Evolutionary conservation across 306 rosid genomes (phyloP), one percentile per base, ranked within the genome.

Genomic region (Quercus aquifolioides): DNA sequence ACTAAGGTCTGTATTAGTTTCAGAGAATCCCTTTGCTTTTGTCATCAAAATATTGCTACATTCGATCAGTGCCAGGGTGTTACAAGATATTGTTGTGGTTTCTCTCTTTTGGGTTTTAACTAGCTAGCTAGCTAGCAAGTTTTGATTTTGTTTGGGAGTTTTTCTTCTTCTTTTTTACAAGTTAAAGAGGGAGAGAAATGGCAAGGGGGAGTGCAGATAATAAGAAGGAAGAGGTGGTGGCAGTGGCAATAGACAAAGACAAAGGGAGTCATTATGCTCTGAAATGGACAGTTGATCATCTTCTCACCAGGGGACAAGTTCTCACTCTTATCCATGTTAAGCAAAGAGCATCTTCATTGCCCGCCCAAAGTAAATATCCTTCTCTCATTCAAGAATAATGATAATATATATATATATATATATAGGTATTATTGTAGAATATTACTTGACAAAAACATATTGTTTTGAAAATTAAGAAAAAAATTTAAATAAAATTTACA

Each of bases 211-310:
- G 67, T 31, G 35, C 43, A 54, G 91, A 86, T 52, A 11, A 49
- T 49, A 90, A 88, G 80, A 83, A 77, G 56, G 69, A 81, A 0
- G 94, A 85, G 20, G 67, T 63, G 19, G 96, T 94, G 8, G 97
- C 94, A 0, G 97, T 94, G 69, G 97, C 98, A 1, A 83, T 94
- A 21, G 92, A 92, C 55, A 89, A 83, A 30, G 96, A 90, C 83
- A 92, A 90, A 71, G 84, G 88, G 67, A 91, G 97, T 78, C 95
- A 91, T 72, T 81, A 77, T 26, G 98, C 98, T 69, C 85, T 91
- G 9, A 94, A 91, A 86, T 94, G 97, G 97, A 85, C 97, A 0
- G 84, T 92, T 19, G 97, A 92, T 18, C 90, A 87, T 83, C 92
- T 94, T 78, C 88, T 92, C 64, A 85, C 89, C 10, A 87, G 78